Base-by-base conservation (phyloP, 805 yeast genomes). In the Yamadazyma endophytica region DNA sequence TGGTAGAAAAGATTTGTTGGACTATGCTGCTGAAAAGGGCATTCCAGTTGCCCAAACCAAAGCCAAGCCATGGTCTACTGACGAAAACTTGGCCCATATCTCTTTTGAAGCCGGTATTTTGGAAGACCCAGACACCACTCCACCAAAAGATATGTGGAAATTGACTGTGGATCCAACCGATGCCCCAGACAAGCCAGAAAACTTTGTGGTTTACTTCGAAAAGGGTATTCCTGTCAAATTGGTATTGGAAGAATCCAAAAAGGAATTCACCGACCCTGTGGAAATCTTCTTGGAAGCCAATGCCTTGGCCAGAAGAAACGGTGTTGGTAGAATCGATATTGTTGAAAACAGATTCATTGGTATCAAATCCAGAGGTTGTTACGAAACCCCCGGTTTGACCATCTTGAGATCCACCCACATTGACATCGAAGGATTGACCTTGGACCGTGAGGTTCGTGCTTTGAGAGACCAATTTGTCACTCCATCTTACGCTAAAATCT, bases 81-180 rank as follows among this genome's bases (percentile, higher is more conserved):
- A 92, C 62, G 99, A 92, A 72, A 92, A 92, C 77, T 71, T 90
- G 79, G 98, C 97, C 28, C 99, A 92, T 68, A 92, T 92, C 62
- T 90, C 97, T 23, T 92, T 85, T 62, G 99, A 92, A 74, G 99
- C 99, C 44, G 99, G 99, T 68, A 92, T 92, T 49, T 78, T 92
- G 55, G 99, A 92, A 70, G 96, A 92, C 69, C 99, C 99, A 57
- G 85, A 92, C 64, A 80, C 90, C 50, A 92, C 98, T 32, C 98
- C 98, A 44, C 98, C 98, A 68, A 90, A 89, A 73, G 98, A 92
- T 64, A 92, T 92, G 98, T 92, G 98, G 98, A 92, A 92, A 71
- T 78, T 92, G 60, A 92, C 96, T 25, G 86, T 83, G 39, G 98
- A 90, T 65, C 97, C 98, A 52, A 58, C 69, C 24, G 97, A 90